Percentiles rank a stretch among this genome's conserved stretches.
These are phyloP conservation scores for Panicum miliaceum DNA, from an alignment of 176 grass and related monocot species.

Conservation along the genomic window DNA sequence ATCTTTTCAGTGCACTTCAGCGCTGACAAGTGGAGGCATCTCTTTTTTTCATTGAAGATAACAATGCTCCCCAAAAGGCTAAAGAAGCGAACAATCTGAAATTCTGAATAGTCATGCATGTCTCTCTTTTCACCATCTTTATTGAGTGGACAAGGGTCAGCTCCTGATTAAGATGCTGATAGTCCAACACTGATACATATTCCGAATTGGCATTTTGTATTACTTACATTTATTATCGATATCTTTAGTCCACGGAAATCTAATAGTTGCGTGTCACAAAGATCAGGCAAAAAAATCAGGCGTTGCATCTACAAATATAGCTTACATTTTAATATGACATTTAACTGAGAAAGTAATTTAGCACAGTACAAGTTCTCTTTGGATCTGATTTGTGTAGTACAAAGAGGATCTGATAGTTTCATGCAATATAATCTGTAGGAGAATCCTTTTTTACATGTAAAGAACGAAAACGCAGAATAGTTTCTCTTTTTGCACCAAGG, in stretches of 20 bases:
- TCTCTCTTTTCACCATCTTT: constrained; percentile 29
- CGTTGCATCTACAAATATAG: not conserved
- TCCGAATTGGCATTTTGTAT: not conserved
- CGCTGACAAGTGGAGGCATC: constrained; percentile 19
- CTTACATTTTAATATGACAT: constrained; percentile 5
- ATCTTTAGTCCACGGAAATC: not conserved
- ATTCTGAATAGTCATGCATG: not conserved
- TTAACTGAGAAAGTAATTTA: not conserved
- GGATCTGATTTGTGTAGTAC: not conserved
- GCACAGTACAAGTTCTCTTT: not conserved
- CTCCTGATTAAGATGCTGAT: constrained; percentile 1
- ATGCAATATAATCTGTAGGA: not conserved
- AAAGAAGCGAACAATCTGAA: constrained; percentile 6
- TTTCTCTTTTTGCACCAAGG: not conserved
- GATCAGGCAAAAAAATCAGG: not conserved
- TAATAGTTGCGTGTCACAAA: not conserved
- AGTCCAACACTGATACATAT: not conserved
- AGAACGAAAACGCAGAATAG: not conserved
- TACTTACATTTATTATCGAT: not conserved
- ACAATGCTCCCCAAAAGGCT: constrained; percentile 20
- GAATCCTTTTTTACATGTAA: not conserved
- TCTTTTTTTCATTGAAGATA: constrained; percentile 1
- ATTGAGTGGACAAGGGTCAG: constrained; percentile 14
- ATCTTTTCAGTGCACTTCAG: not conserved
- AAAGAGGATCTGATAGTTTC: not conserved